Base-by-base conservation (phyloP, 495 filamentous ascomycete species). In the Xylaria longipes region DNA sequence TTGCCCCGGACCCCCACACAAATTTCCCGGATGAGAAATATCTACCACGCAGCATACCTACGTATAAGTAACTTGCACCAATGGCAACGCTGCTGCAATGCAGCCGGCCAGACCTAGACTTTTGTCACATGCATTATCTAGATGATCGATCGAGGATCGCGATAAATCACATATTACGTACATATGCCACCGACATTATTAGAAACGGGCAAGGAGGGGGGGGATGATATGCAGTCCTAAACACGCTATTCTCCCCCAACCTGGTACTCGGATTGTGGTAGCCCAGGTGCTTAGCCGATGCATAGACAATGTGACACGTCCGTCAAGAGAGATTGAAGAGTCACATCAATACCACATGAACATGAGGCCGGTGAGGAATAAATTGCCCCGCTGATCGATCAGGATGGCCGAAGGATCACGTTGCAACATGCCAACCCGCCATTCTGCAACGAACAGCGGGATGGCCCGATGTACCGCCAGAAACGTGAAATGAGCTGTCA, bases 121-220 rank as follows among this genome's bases (percentile, higher is more conserved):
- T 12, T 22, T 50, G 39, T 62, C 22, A 41, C 57, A 62, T 50
- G 41, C 41, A 14, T 62, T 68, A 69, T 62, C 66, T 68, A 2
- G 25, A 69, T 69, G 35, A 69, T 69, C 66, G 66, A 69, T 48
- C 66, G 39, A 69, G 39, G 37, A 60, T 69, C 68, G 61, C 25
- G 41, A 48, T 37, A 61, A 25, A 31, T 69, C 31, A 41, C 29
- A 29, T 62, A 29, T 39, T 57, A 50, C 35, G 29, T 48, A 17
- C 27, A 46, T 46, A 60, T 37, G 52, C 52, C 27, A 31, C 8
- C 12, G 25, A 15, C 61, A 39, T 37, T 9, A 62, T 52, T 67
- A 67, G 65, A 41, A 62, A 52, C 9, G 56, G n/a, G 14, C 15
- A 27, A 6, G 17, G 12, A 1, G 5, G 39, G 14, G 7, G 27